Base-by-base conservation (phyloP, 768 basidiomycete genomes). In the Cystofilobasidium macerans region DNA sequence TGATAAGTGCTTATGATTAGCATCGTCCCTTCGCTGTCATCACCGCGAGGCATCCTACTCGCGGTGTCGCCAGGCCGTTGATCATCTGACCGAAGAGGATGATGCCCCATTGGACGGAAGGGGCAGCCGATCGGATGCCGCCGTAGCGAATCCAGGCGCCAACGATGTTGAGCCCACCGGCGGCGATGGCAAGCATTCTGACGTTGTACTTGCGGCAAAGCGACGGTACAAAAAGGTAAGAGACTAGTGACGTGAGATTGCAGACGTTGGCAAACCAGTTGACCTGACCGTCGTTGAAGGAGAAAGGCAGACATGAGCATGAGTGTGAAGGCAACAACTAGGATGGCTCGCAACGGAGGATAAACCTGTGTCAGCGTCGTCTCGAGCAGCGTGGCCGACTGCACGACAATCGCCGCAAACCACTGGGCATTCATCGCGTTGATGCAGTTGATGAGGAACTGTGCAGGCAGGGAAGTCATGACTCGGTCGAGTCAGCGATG, bases 221-320 rank as follows among this genome's bases (percentile, higher is more conserved):
- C 14, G 79, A 71, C 0, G 89, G 88, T 18, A 86, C 76, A 22
- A 82, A 69, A 38, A 86, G 70, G 1, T 86, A 83, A 11, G 78
- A 77, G 0, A 85, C 85, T 20, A 90, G 78, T 69, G 83, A 89
- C 0, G 84, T 73, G 32, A 82, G 78, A 2, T 82, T 79, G 24
- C 85, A 77, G 61, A 86, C 79, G 71, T 87, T 90, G 13, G 85
- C 84, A 1, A 91, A 78, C 89, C 89, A 90, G 70, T 87, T 89
- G 48, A 48, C 30, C 20, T 30, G 53, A n/a, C n/a, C n/a, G n/a
- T n/a, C n/a, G n/a, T n/a, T 26, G 33, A 36, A 11, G 48, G 61
- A 28, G 20, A 13, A 14, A 35, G 32, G 33, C 32, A 22, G n/a
- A 38, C 11, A 33, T 28, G 36, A 22, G 32, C 47, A 45, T 38